These are phyloP conservation scores for Chrysoporthe cubensis DNA, from an alignment of 2,329 filamentous ascomycete genomes.

Conservation along the genomic window DNA sequence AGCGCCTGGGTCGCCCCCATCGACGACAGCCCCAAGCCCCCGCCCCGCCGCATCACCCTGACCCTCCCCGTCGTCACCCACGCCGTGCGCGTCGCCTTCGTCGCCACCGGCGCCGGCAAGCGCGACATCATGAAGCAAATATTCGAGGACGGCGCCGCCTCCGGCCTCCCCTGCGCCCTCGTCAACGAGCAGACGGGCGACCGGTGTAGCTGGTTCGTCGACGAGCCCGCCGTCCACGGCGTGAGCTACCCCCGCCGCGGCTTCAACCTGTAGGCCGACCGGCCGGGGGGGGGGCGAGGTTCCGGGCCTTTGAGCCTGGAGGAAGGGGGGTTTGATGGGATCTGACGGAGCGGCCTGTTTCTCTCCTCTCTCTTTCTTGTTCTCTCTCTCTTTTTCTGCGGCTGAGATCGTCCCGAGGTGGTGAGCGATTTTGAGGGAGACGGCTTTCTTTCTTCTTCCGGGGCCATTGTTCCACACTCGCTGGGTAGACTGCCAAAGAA, in stretches of 20 bases:
- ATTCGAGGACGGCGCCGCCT: conserved; percentile 72
- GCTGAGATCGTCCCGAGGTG: background rate
- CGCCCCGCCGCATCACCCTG: conserved; percentile 86
- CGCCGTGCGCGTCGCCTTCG: conserved; percentile 83
- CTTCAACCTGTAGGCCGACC: conserved; percentile 58
- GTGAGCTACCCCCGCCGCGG: conserved; percentile 80
- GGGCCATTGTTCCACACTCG: background rate
- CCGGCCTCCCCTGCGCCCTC: conserved; percentile 80
- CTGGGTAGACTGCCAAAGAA: conserved; percentile 5
- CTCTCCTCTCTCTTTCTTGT: too few species aligned
- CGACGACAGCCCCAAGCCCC: conserved; percentile 93
- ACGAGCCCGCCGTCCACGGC: conserved; percentile 81
- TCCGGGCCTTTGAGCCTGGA: background rate
- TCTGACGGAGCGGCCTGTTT: too few species aligned
- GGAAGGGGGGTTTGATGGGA: conserved; percentile 9
- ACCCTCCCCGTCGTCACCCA: conserved; percentile 90
- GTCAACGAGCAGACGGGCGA: conserved; percentile 86
- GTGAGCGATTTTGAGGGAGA: too few species aligned
- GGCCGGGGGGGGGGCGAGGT: conserved; percentile 15
- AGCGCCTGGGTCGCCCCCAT: conserved; percentile 93
- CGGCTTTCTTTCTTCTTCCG: conserved; percentile 1
- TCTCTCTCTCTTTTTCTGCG: background rate
- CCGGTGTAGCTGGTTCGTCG: conserved; percentile 94
- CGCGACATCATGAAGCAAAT: conserved; percentile 91
- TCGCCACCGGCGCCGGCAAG: conserved; percentile 88